These are phyloP conservation scores for Aurinia saxatilis DNA, from an alignment of 345 rosid species.

Conservation along the genomic window DNA sequence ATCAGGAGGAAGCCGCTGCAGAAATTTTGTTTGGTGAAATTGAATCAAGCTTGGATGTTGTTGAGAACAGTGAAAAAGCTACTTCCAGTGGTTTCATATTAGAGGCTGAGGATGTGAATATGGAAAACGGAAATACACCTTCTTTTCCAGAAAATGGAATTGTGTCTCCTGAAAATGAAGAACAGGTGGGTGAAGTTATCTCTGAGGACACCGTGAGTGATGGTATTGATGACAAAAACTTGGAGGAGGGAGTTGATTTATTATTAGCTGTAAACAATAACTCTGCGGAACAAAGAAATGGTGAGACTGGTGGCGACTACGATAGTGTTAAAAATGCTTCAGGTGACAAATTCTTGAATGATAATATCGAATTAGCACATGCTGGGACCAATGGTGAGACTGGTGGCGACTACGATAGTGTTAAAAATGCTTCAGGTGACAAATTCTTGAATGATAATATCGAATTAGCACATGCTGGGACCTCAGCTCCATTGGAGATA, in stretches of 20 bases:
- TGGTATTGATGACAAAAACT: constrained; percentile 12
- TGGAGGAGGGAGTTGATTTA: constrained; percentile 23
- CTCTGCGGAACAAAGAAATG: constrained; percentile 12
- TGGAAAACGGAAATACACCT: constrained; percentile 5
- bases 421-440: background rate
- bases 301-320: background rate
- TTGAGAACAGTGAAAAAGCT: constrained; percentile 30
- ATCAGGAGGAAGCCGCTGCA: constrained; percentile 11
- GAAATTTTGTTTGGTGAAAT: constrained; percentile 11
- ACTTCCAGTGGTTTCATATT: constrained; percentile 11
- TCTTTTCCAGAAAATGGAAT: constrained; percentile 5
- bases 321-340: background rate
- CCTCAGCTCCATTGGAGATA: constrained; percentile 12
- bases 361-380: background rate
- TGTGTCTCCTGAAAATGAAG: background rate
- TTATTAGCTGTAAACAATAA: constrained; percentile 16
- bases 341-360: background rate
- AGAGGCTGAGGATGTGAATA: constrained; percentile 17
- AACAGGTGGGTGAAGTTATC: constrained; percentile 10
- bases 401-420: background rate
- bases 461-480: background rate
- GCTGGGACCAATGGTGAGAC: background rate
- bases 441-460: background rate
- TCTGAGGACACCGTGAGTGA: constrained; percentile 4
- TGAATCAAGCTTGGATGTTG: constrained; percentile 20